Percentiles rank a stretch among this genome's conserved stretches.
Evolutionary conservation across 768 basidiomycete genomes (phyloP).

Genomic region (Trametes cingulata): DNA sequence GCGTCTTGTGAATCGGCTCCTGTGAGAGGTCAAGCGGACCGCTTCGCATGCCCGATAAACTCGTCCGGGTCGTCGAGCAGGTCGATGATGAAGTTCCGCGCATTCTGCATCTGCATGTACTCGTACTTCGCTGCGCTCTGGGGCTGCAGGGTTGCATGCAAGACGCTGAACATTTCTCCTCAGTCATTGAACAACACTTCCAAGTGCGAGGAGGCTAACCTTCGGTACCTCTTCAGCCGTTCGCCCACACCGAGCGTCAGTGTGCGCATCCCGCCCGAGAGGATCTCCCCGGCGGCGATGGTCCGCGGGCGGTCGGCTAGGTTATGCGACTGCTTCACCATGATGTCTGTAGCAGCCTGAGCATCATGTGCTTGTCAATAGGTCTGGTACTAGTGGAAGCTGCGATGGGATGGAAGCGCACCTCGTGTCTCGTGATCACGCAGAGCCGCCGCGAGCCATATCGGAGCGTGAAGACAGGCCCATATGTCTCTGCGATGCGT

Average conservation of each 20-base stretch:
- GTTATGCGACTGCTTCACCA: constrained; percentile 41
- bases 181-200: not conserved
- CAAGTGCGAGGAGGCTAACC: constrained; percentile 21
- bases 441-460: constrained; percentile 46
- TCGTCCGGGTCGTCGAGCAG: constrained; percentile 35
- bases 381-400: too few relatives aligned
- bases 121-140: constrained; percentile 35
- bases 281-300: constrained; percentile 37
- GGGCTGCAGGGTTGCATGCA: constrained; percentile 39
- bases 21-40: constrained; percentile 24
- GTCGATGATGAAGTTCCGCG: constrained; percentile 37
- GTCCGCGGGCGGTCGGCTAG: constrained; percentile 38
- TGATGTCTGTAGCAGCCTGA: constrained; percentile 40
- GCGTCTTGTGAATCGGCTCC: too few relatives aligned
- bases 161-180: constrained; percentile 23
- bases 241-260: constrained; percentile 32
- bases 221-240: constrained; percentile 30
- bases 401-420: not conserved
- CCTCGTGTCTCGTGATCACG: constrained; percentile 45
- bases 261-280: constrained; percentile 37
- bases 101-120: constrained; percentile 35
- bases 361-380: not conserved
- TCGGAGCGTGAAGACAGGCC: constrained; percentile 58
- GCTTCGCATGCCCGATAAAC: constrained; percentile 36
- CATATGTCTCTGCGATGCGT: constrained; percentile 61